These are phyloP conservation scores for Patellifolia procumbens DNA, from an alignment of 179 eudicot genomes.

Conservation along the genomic window DNA sequence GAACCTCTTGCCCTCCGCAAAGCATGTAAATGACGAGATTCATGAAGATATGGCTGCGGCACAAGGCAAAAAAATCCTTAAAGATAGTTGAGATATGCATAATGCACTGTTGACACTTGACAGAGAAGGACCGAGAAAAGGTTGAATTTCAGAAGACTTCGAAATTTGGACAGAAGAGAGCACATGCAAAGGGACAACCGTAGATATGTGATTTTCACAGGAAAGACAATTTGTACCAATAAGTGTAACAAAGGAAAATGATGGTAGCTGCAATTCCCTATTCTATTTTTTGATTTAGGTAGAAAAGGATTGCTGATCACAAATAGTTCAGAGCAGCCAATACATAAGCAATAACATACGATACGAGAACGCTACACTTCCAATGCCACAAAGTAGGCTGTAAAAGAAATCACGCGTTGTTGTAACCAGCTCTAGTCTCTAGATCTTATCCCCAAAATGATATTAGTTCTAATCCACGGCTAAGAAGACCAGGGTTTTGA, in stretches of 20 bases:
- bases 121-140: background rate
- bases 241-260: background rate
- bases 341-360: background rate
- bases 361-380: background rate
- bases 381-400: background rate
- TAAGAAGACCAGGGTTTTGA: background rate
- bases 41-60: constrained; percentile 44
- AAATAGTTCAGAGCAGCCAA: no score
- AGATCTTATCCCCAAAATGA: background rate
- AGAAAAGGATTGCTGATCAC: background rate
- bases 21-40: constrained; percentile 46
- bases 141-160: background rate
- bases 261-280: background rate
- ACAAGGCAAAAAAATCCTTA: background rate
- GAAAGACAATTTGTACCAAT: background rate
- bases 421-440: background rate
- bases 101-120: background rate
- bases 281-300: background rate
- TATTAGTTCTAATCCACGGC: background rate
- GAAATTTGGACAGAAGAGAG: background rate
- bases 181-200: background rate
- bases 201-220: background rate
- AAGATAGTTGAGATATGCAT: background rate
- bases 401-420: background rate
- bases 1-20: constrained; percentile 43